Conservation (phyloP, 768 basidiomycete species). For the Leccinellum albellum region DNA sequence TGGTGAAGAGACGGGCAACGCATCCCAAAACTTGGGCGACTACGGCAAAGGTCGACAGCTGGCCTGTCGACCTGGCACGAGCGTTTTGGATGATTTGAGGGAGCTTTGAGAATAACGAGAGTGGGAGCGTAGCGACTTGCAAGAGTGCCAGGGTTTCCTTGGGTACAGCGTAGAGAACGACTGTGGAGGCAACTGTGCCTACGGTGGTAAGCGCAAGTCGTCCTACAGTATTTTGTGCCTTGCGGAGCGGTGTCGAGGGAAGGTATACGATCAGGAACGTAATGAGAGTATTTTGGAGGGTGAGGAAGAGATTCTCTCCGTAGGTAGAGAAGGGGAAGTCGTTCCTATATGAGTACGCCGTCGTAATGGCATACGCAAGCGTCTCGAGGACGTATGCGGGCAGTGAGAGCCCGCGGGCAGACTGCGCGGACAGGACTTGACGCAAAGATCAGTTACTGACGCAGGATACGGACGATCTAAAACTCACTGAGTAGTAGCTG, state of each 20-base stretch:
- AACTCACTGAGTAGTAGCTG: conserved; percentile 80
- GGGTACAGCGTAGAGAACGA: conserved; percentile 48
- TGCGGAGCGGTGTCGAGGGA: conserved; percentile 32
- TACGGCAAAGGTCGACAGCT: conserved; percentile 91
- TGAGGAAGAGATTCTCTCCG: conserved; percentile 94
- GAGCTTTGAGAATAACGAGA: conserved; percentile 88
- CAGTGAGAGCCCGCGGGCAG: conserved; percentile 84
- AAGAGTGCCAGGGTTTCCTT: conserved; percentile 55
- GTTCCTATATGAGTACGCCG: conserved; percentile 82
- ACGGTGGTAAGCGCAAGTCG: conserved; percentile 31
- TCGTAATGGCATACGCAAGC: conserved; percentile 81
- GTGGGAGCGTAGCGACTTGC: conserved; percentile 84
- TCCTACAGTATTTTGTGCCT: conserved; percentile 27
- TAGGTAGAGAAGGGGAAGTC: conserved; percentile 95
- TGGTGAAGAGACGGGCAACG: conserved; percentile 90
- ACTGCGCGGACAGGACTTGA: conserved; percentile 64
- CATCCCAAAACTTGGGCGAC: conserved; percentile 85
- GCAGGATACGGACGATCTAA: neutral
- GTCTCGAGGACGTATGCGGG: conserved; percentile 90
- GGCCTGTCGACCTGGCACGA: conserved; percentile 76
- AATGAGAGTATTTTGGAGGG: conserved; percentile 83
- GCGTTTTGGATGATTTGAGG: conserved; percentile 90
- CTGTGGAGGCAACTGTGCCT: conserved; percentile 32
- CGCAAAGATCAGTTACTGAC: neutral
- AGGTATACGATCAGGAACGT: conserved; percentile 82